phyloP scores from a whole-genome alignment of 2,329 filamentous ascomycete genomes.

The Fusarium ambrosium region DNA sequence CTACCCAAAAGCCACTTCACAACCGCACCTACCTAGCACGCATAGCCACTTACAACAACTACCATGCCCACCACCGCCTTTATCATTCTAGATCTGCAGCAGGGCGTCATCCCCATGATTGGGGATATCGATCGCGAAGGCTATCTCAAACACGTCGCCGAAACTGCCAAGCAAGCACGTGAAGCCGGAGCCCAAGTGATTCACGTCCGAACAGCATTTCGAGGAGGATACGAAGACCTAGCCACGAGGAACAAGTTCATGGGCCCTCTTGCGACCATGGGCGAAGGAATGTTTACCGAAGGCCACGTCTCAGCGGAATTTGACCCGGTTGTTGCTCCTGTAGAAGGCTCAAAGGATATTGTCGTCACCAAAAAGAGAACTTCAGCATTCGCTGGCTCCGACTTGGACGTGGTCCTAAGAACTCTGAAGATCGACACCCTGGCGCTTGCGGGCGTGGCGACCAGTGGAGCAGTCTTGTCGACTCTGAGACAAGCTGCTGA shows the following conservation, averaged over 20 bases:
- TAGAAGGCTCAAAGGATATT: neutral
- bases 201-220: slow-evolving; percentile 1
- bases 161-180: neutral
- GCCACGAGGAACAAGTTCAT: neutral
- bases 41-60: neutral
- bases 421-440: neutral
- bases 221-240: neutral
- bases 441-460: neutral
- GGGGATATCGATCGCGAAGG: neutral
- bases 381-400: neutral
- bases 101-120: neutral
- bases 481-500: slow-evolving; percentile 2
- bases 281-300: neutral
- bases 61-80: neutral
- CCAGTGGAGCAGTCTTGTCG: neutral
- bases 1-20: neutral
- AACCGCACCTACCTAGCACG: too few relatives aligned
- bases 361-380: neutral
- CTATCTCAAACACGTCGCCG: neutral
- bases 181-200: neutral
- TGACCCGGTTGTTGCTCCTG: neutral
- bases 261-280: neutral
- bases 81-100: neutral
- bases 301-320: neutral
- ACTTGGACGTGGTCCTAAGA: neutral